Percentiles rank a stretch among this genome's conserved stretches.
These are phyloP conservation scores for Mucor racemosus DNA, from an alignment of 371 early-diverging fungal genomes.

Conservation along the genomic window DNA sequence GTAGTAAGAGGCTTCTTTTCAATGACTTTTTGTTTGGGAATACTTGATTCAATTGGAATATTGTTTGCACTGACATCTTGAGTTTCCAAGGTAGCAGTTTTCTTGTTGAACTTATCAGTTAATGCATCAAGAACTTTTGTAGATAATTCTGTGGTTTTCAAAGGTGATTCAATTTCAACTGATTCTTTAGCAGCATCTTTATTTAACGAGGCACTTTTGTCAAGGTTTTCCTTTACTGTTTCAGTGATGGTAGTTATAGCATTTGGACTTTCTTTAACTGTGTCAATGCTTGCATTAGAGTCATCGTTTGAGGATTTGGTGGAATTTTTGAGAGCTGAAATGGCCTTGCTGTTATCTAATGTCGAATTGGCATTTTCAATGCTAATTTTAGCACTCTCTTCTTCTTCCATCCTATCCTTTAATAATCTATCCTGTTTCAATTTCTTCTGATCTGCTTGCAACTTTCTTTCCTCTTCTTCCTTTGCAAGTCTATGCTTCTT, in stretches of 20 bases:
- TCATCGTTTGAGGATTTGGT: not conserved
- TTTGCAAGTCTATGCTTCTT: constrained; percentile 2
- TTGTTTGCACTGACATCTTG: not conserved
- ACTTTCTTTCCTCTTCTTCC: not conserved
- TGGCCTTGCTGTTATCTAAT: not conserved
- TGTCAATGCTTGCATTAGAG: too few relatives aligned
- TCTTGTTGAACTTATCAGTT: not conserved
- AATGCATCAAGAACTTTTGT: too few relatives aligned
- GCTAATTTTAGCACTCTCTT: not conserved
- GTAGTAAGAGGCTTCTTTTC: not conserved
- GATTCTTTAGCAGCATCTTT: too few relatives aligned
- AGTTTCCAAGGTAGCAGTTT: not conserved
- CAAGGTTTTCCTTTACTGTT: not conserved
- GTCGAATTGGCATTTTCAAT: not conserved
- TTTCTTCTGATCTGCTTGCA: not conserved
- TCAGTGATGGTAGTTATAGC: not conserved
- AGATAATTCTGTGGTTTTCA: too few relatives aligned
- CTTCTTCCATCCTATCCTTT: not conserved
- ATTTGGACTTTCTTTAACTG: not conserved
- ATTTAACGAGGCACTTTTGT: not conserved
- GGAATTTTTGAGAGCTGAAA: not conserved
- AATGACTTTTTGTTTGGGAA: not conserved
- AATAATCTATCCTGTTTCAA: not conserved
- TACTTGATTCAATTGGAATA: not conserved
- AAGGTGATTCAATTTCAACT: too few relatives aligned